Percentiles rank a stretch among this genome's conserved stretches.
These are phyloP conservation scores for Porcisia hertigi DNA, from an alignment of 208 protist species.

Conservation along the genomic window DNA sequence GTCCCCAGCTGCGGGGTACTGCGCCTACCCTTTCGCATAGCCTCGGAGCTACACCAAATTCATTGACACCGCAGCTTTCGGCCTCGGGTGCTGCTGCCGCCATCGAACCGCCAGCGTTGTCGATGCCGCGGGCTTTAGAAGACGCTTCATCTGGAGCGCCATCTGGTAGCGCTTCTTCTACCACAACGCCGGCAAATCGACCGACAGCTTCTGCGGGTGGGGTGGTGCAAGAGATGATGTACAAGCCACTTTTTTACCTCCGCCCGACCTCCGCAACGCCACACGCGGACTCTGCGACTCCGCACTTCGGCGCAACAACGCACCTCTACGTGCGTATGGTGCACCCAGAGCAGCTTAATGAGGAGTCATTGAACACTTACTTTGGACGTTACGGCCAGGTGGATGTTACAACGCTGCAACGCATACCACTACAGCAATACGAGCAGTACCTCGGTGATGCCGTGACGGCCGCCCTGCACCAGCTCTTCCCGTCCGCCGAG, in stretches of 20 bases:
- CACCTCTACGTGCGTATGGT: constrained; percentile 84
- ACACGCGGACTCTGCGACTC: background rate
- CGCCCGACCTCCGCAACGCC: constrained; percentile 22
- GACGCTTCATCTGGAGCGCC: background rate
- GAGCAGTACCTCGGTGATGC: constrained; percentile 20
- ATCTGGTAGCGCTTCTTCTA: background rate
- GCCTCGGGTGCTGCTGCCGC: background rate
- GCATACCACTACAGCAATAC: constrained; percentile 34
- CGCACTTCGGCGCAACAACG: constrained; percentile 13
- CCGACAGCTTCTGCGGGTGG: background rate
- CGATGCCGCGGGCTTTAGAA: background rate
- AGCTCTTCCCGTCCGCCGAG: constrained; percentile 17
- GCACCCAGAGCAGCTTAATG: constrained; percentile 59
- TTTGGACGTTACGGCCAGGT: constrained; percentile 91
- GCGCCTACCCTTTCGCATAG: background rate
- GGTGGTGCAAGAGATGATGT: background rate
- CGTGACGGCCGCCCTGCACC: constrained; percentile 23
- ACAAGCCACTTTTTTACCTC: constrained; percentile 43
- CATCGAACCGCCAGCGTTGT: background rate
- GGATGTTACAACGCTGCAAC: constrained; percentile 47
- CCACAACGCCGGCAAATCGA: background rate
- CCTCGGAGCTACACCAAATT: background rate
- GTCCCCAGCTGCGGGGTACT: background rate
- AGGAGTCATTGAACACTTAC: constrained; percentile 87
- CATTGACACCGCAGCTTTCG: constrained; percentile 1